A percentile compares a stretch with the other conserved stretches of the same genome.
Evolutionary conservation across 768 basidiomycete genomes (phyloP).

Genomic region (Boletus pseudo-olivaceus): DNA sequence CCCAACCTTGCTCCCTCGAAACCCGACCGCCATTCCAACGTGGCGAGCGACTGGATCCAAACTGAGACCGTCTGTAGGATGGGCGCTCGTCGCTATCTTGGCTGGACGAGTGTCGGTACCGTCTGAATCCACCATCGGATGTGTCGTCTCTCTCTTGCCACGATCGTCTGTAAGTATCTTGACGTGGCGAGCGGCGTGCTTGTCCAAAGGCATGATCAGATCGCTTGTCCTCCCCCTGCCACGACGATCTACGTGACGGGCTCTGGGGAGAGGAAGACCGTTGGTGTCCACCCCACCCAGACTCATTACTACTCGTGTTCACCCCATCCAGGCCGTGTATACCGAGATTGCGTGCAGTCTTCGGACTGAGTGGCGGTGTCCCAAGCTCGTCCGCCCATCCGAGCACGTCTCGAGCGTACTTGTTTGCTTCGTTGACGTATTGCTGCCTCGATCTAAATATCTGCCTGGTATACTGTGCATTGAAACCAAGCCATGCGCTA

Average conservation of each 20-base stretch:
- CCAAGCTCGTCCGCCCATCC: conserved; percentile 35
- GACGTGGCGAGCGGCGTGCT: conserved; percentile 2
- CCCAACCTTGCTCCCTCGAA: conserved; percentile 8
- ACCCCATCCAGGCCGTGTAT: conserved; percentile 37
- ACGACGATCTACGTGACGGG: conserved; percentile 7
- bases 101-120: not conserved
- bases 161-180: not conserved
- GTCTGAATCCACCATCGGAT: not conserved
- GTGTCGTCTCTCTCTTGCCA: not conserved
- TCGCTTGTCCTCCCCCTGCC: conserved; percentile 4
- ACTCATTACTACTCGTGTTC: conserved; percentile 8
- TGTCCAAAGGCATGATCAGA: not conserved
- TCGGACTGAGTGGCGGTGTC: conserved; percentile 39
- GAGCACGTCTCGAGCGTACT: conserved; percentile 34
- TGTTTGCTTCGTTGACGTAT: conserved; percentile 40
- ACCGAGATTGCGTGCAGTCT: conserved; percentile 49
- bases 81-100: conserved; percentile 4
- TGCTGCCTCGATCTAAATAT: conserved; percentile 38
- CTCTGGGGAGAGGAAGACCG: conserved; percentile 5
- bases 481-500: conserved; percentile 56
- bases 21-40: conserved; percentile 1
- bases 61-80: conserved; percentile 3
- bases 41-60: conserved; percentile 1
- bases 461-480: conserved; percentile 38
- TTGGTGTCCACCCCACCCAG: not conserved